Conservation (phyloP, 257 asterid species). For the Plantago major region DNA sequence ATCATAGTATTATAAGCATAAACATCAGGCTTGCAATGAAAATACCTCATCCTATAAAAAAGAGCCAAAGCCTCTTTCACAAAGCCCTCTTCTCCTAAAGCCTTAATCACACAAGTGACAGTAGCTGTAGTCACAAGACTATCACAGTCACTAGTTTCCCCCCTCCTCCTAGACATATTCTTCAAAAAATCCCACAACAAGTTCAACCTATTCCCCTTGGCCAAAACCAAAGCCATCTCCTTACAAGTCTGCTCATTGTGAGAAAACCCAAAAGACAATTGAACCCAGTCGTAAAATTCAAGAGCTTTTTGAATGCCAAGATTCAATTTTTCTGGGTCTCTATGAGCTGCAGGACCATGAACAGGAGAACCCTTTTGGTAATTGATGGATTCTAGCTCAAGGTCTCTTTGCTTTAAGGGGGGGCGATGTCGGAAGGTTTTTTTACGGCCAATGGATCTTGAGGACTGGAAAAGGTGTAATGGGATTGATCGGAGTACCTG, state of each 20-base stretch:
- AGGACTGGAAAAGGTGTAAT: slow-evolving; percentile 58
- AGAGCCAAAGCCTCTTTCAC: slow-evolving; percentile 74
- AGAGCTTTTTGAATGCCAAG: slow-evolving; percentile 71
- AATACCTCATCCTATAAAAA: slow-evolving; percentile 87
- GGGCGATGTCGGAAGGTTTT: slow-evolving; percentile 70
- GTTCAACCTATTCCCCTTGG: slow-evolving; percentile 60
- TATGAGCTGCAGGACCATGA: slow-evolving; percentile 85
- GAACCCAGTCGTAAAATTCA: slow-evolving; percentile 84
- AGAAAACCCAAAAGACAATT: slow-evolving; percentile 42
- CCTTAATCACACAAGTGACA: slow-evolving; percentile 75
- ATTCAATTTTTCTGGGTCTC: slow-evolving; percentile 53
- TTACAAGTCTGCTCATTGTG: slow-evolving; percentile 76
- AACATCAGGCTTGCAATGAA: slow-evolving; percentile 77
- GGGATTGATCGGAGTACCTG: slow-evolving; percentile 73
- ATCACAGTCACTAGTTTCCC: background rate
- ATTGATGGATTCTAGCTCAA: slow-evolving; percentile 42
- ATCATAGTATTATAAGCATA: slow-evolving; percentile 67
- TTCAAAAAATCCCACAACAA: slow-evolving; percentile 73
- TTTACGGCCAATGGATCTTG: slow-evolving; percentile 82
- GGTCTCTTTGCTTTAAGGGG: slow-evolving; percentile 65
- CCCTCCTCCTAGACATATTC: slow-evolving; percentile 60
- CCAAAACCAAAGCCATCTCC: slow-evolving; percentile 84
- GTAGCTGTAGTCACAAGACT: slow-evolving; percentile 59
- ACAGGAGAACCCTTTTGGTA: slow-evolving; percentile 44
- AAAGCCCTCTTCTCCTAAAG: slow-evolving; percentile 80